Evolutionary conservation across 1,139 yeast genomes (phyloP), one percentile per base, ranked within the genome.

Genomic region (Hansenula sp.): DNA sequence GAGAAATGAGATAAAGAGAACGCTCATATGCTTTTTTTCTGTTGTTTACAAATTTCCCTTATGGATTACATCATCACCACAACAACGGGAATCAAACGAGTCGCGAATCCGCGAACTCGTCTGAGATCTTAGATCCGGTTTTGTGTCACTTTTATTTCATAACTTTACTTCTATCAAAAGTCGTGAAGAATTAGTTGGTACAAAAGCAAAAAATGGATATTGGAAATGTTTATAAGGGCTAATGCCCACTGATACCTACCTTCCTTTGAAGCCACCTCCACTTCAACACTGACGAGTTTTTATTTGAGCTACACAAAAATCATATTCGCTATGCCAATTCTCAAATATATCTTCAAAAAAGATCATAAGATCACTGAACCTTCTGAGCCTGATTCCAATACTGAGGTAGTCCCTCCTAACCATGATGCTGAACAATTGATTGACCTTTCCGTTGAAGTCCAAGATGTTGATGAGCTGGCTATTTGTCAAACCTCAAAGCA

Each of bases 41-140:
- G 12, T 36, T 36, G 38, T 36, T 36, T 36, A 36, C 38, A 28
- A 28, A 7, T 28, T 36, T 28, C 38, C 38, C n/a, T 18, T 7
- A 35, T n/a, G 18, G 38, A 36, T 36, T 36, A 36, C 38, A 36
- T 36, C 38, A 36, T 36, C 38, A 36, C 38, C 33, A 18, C 10
- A 28, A 36, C 38, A 36, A 36, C 38, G 10, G 16, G 13, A 11
- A 34, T 4, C 15, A 10, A n/a, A 9, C 8, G 16, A 18, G 7
- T 24, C 36, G 29, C 36, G 29, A 34, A 34, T 34, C 24, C 12
- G 12, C n/a, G 10, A 5, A 12, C 18, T 21, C 9, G 25, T 21
- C 9, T 21, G 5, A 6, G 9, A 9, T 5, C 25, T 5, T 6
- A 30, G 11, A 30, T 32, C 32, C 6, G 32, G 8, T 21, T 21